phyloP scores from a whole-genome alignment of 2,329 filamentous ascomycete genomes.

The Celoporthe dispersa region DNA sequence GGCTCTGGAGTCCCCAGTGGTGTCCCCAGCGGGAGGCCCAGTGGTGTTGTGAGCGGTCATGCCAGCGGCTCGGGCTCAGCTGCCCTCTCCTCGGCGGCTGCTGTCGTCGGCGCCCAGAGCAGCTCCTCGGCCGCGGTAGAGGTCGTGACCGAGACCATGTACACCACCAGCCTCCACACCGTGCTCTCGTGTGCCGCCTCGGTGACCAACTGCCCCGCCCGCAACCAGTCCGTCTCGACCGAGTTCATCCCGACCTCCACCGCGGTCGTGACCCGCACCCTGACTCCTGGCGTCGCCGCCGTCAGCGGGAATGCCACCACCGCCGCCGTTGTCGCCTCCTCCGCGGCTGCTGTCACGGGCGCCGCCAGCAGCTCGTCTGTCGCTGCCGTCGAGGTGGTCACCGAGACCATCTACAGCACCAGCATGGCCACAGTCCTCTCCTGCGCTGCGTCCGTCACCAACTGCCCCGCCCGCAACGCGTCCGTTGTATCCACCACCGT shows the following conservation, averaged over 20 bases:
- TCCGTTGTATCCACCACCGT: constrained; percentile 31
- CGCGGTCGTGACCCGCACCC: constrained; percentile 17
- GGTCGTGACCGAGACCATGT: constrained; percentile 30
- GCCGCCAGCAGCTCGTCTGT: constrained; percentile 16
- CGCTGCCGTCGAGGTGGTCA: constrained; percentile 25
- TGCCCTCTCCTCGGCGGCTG: background rate
- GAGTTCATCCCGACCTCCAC: constrained; percentile 30
- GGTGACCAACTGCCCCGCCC: constrained; percentile 35
- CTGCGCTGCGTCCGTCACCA: constrained; percentile 33
- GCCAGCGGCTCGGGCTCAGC: background rate
- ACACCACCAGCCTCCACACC: constrained; percentile 30
- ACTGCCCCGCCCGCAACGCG: constrained; percentile 34
- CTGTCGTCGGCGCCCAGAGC: background rate
- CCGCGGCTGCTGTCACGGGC: constrained; percentile 7
- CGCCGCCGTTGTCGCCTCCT: background rate
- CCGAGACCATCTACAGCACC: constrained; percentile 29
- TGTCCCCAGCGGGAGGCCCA: background rate
- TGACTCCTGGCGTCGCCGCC: constrained; percentile 17
- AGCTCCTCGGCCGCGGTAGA: constrained; percentile 12
- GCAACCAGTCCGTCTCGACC: constrained; percentile 27
- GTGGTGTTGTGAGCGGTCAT: background rate
- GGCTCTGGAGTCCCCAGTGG: constrained; percentile 8
- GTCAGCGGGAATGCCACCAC: constrained; percentile 17
- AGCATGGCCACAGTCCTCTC: constrained; percentile 33
- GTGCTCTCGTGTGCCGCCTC: constrained; percentile 34